Evolutionary conservation across 169 alveolate species (phyloP), one percentile per base, ranked within the genome.

Genomic region (Cryptosporidium ubiquitum): DNA sequence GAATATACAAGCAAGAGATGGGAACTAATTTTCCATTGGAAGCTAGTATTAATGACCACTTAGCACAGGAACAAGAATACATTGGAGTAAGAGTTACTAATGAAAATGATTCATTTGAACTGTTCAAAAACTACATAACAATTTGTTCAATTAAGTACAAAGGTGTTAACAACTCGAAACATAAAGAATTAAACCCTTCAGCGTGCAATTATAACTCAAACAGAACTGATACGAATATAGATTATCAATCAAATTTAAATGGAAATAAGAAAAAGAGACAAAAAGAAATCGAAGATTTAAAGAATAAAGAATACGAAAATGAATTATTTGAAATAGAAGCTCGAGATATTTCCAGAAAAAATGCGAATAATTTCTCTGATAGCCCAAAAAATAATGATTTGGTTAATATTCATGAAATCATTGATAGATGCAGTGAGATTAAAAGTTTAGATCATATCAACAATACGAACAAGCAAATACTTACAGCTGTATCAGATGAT

Each of bases 71-170:
- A 29, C 84, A 69, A 47, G 84, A 69, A 35, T 69, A 23, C 23
- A n/a, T 69, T 14, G 58, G 66, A 42, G 84, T 69, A 20, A 44
- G 44, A 5, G 31, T 47, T 3, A n/a, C 44, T 10, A 26, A 23
- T 42, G 84, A 69, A 33, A 64, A 37, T 37, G 79, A 79, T 33
- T n/a, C 73, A 18, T 64, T 61, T 61, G 75, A 64, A 23, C 61
- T 79, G 5, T 61, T 79, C 42, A 79, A 79, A 29, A 61, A 73
- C 31, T 79, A 61, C 40, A 61, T 79, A 14, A 64, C 74, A 3
- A 35, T 61, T 47, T 79, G 89, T 44, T 79, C 89, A 2, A 79
- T 79, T 5, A 79, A 79, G 35, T 64, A 29, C 64, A 79, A 79
- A 64, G 40, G 37, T 66, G 18, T 10, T 18, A 26, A 52, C 31